These are phyloP conservation scores for Aphelidium insulamus DNA, from an alignment of 371 early-diverging fungal species.

Conservation along the genomic window DNA sequence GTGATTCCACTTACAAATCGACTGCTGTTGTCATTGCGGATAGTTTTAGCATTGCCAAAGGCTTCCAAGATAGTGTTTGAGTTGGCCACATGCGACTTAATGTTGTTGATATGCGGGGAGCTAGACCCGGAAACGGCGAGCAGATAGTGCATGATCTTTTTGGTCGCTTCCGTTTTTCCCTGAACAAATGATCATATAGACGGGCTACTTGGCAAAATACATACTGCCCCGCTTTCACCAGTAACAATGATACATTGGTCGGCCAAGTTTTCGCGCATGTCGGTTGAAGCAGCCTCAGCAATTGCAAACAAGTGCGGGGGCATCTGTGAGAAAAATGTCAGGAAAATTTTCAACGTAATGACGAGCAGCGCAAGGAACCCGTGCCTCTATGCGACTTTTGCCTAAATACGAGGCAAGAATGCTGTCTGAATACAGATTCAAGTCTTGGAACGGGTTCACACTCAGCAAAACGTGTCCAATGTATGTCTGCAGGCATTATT, in stretches of 20 bases:
- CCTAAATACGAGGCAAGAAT: conserved; percentile 46
- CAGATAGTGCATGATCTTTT: conserved; percentile 88
- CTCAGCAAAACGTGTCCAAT: conserved; percentile 72
- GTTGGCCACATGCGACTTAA: conserved; percentile 87
- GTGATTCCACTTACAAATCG: conserved; percentile 50
- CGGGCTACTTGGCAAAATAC: not conserved
- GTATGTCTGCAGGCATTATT: too few relatives aligned
- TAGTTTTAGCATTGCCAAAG: conserved; percentile 98
- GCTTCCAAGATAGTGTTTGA: conserved; percentile 94
- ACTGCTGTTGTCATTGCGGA: conserved; percentile 96
- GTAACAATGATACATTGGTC: conserved; percentile 95
- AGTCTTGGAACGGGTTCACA: conserved; percentile 66
- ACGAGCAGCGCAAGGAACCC: not conserved
- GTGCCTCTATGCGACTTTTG: conserved; percentile 60
- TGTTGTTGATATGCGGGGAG: conserved; percentile 58
- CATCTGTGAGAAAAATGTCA: conserved; percentile 13
- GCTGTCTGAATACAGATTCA: conserved; percentile 56
- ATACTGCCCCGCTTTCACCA: conserved; percentile 57
- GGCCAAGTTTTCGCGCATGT: conserved; percentile 89
- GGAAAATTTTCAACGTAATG: not conserved
- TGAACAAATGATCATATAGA: not conserved
- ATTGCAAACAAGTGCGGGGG: conserved; percentile 73
- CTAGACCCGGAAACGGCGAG: conserved; percentile 69
- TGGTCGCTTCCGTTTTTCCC: conserved; percentile 53
- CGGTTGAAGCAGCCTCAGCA: conserved; percentile 62